Evolutionary conservation across 441 rosid genomes (phyloP).

Genomic region (Euphorbia celastroides): DNA sequence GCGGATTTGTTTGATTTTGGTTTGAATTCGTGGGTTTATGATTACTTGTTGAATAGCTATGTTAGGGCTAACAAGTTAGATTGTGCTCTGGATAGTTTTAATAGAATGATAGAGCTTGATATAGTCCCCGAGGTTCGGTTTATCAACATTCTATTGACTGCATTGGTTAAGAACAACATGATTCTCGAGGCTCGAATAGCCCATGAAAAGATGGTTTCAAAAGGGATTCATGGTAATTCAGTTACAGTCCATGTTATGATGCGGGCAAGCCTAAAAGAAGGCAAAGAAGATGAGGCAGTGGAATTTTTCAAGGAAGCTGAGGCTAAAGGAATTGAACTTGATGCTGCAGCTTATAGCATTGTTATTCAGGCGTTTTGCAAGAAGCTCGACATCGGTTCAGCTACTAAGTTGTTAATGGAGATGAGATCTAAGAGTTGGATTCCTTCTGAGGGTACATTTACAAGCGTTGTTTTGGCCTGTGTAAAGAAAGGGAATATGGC

Average conservation of each 20-base stretch:
- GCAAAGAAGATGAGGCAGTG: constrained; percentile 40
- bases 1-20: constrained; percentile 34
- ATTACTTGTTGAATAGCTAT: constrained; percentile 52
- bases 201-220: constrained; percentile 40
- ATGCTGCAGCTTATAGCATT: constrained; percentile 33
- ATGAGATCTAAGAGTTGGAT: constrained; percentile 47
- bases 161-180: constrained; percentile 32
- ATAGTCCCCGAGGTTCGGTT: constrained; percentile 27
- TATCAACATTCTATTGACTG: constrained; percentile 34
- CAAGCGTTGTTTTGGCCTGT: constrained; percentile 46
- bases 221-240: constrained; percentile 41
- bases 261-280: constrained; percentile 46
- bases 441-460: constrained; percentile 37
- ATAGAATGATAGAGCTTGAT: constrained; percentile 33
- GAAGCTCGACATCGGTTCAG: constrained; percentile 31
- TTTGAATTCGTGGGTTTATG: constrained; percentile 29
- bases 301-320: constrained; percentile 36
- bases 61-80: constrained; percentile 29
- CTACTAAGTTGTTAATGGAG: constrained; percentile 46
- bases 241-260: constrained; percentile 37
- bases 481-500: constrained; percentile 49
- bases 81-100: constrained; percentile 39
- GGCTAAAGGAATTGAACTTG: constrained; percentile 45
- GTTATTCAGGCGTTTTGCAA: constrained; percentile 45
- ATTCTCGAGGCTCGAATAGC: constrained; percentile 34